Percentiles rank a stretch among this genome's conserved stretches.
phyloP scores from a whole-genome alignment of 371 early-diverging fungal genomes.

The Dipsacomyces acuminosporus region DNA sequence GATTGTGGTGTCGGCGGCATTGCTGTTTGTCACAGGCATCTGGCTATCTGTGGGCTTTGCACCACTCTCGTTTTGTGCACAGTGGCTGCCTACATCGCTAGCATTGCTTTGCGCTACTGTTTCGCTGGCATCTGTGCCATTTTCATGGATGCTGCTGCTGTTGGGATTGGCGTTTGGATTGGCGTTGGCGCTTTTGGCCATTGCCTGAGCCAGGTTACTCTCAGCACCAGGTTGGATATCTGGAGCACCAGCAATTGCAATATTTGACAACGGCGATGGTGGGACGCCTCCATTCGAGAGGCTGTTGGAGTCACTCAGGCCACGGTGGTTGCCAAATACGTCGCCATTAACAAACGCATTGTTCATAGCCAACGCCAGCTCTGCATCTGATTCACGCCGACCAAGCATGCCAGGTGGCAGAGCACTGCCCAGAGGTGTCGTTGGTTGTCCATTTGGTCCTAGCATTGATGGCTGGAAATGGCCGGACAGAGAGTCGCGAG shows the following conservation, averaged over 20 bases:
- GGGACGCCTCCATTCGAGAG: constrained; percentile 13
- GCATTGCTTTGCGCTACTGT: background rate
- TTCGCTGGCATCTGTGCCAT: background rate
- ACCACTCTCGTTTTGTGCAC: too few relatives aligned
- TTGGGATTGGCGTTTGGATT: too few relatives aligned
- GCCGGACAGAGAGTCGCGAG: constrained; percentile 28
- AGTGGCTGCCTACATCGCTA: background rate
- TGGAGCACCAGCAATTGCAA: constrained; percentile 13
- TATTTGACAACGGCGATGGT: constrained; percentile 35
- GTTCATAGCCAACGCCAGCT: constrained; percentile 45
- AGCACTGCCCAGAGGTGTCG: constrained; percentile 3
- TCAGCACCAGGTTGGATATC: too few relatives aligned
- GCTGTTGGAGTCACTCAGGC: constrained; percentile 27
- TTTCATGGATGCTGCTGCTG: background rate
- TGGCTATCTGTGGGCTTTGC: too few relatives aligned
- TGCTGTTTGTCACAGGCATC: background rate
- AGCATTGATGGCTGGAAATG: constrained; percentile 4
- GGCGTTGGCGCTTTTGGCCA: too few relatives aligned
- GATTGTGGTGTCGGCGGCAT: too few relatives aligned
- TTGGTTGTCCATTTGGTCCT: background rate
- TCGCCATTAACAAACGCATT: constrained; percentile 38
- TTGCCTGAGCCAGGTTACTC: too few relatives aligned
- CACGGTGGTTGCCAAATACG: constrained; percentile 29
- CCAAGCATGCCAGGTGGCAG: constrained; percentile 6
- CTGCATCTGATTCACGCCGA: constrained; percentile 40